A percentile compares a stretch with the other conserved stretches of the same genome.
Conservation (phyloP, 2,329 filamentous ascomycete genomes). For the Lanzia echinophila region DNA sequence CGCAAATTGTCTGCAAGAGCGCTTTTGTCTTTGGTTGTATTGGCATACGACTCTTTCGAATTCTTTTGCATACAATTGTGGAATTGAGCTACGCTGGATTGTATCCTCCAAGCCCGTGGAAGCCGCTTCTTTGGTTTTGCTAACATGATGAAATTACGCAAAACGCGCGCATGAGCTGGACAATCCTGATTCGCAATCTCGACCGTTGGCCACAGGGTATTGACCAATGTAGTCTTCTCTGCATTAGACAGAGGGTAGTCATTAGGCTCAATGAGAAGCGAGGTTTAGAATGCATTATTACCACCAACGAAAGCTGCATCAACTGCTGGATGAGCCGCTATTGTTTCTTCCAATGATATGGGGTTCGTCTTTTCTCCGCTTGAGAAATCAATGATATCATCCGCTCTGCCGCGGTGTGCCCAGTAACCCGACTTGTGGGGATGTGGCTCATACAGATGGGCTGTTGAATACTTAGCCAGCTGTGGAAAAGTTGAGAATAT, state of each 20-base stretch:
- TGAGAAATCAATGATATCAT: conserved; percentile 38
- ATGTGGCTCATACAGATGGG: conserved; percentile 1
- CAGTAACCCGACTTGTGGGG: background rate
- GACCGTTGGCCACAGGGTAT: conserved; percentile 16
- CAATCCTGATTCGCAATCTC: conserved; percentile 8
- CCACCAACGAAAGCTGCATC: conserved; percentile 2
- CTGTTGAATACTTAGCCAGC: conserved; percentile 1
- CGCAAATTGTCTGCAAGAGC: too few relatives aligned
- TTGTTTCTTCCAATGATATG: conserved; percentile 1
- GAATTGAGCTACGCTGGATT: conserved; percentile 7
- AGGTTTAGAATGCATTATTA: conserved; percentile 24
- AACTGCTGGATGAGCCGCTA: background rate
- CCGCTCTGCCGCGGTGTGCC: conserved; percentile 19
- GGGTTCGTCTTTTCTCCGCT: conserved; percentile 37
- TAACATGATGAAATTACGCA: conserved; percentile 2
- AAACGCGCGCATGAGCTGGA: conserved; percentile 5
- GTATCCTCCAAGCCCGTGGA: conserved; percentile 11
- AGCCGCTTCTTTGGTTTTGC: conserved; percentile 10
- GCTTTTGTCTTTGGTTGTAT: background rate
- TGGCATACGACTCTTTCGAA: conserved; percentile 11
- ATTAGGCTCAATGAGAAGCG: background rate
- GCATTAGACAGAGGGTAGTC: background rate
- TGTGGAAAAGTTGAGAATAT: conserved; percentile 9
- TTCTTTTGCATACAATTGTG: conserved; percentile 9
- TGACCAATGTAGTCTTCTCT: conserved; percentile 10